Evolutionary conservation across 345 rosid species (phyloP).

Genomic region (Durio zibethinus): DNA sequence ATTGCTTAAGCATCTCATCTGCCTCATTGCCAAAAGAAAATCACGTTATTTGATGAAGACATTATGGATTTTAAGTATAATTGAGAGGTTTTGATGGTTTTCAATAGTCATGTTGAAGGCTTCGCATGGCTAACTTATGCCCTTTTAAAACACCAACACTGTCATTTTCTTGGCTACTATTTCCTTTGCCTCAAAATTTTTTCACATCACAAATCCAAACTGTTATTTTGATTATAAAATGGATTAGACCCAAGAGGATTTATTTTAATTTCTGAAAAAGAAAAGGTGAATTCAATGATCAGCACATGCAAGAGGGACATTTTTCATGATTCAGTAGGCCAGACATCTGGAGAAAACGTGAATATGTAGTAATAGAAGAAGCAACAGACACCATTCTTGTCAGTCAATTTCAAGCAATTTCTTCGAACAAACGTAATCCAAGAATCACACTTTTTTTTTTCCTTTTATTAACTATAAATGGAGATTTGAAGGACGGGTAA

Average conservation of each 20-base stretch:
- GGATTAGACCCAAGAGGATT: too few relatives aligned
- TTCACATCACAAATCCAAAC: background rate
- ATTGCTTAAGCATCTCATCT: background rate
- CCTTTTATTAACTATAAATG: background rate
- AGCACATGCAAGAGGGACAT: background rate
- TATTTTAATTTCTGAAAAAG: too few relatives aligned
- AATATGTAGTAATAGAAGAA: background rate
- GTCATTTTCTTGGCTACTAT: background rate
- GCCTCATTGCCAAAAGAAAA: background rate
- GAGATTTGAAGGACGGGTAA: background rate
- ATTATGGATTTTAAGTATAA: background rate
- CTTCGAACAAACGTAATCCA: background rate
- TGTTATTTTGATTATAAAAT: background rate
- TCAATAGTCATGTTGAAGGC: background rate
- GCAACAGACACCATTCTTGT: background rate
- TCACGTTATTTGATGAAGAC: background rate
- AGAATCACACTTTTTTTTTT: background rate
- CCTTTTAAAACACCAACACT: background rate
- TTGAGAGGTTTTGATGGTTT: background rate
- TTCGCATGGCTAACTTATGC: background rate
- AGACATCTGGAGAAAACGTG: background rate
- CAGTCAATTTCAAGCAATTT: background rate
- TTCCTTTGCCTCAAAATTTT: background rate
- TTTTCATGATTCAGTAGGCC: background rate
- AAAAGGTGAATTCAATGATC: background rate